Conservation (phyloP, 768 basidiomycete genomes). For the Amanita polypyramis region DNA sequence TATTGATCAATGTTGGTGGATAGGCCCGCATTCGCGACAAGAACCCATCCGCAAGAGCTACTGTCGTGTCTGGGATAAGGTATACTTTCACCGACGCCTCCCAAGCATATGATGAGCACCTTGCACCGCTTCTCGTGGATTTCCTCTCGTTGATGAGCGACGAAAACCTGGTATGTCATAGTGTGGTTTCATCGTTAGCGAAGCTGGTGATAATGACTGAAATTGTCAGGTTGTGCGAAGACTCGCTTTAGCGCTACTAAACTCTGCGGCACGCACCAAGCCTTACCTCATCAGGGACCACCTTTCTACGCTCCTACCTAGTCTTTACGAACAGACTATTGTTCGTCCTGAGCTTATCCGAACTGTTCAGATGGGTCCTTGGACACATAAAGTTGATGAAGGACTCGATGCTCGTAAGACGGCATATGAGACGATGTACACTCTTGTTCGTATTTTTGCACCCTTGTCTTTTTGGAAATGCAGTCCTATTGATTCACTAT, state of each 20-base stretch:
- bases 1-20: neutral
- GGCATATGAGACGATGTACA: constrained; percentile 96
- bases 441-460: constrained; percentile 50
- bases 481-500: neutral
- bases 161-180: constrained; percentile 58
- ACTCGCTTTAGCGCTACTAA: constrained; percentile 80
- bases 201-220: neutral
- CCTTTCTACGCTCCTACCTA: constrained; percentile 62
- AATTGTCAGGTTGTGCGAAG: constrained; percentile 71
- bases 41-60: constrained; percentile 68
- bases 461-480: neutral
- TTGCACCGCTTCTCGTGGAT: constrained; percentile 81
- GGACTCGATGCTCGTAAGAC: constrained; percentile 95
- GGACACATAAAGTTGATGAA: constrained; percentile 95
- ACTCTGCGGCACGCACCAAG: constrained; percentile 92
- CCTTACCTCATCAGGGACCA: constrained; percentile 87
- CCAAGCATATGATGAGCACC: constrained; percentile 79
- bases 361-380: constrained; percentile 94
- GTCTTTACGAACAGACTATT: constrained; percentile 76
- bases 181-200: neutral
- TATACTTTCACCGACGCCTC: constrained; percentile 89
- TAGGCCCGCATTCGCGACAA: constrained; percentile 60
- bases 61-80: constrained; percentile 87
- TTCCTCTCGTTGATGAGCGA: constrained; percentile 91
- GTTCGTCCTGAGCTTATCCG: constrained; percentile 74